Evolutionary conservation across 768 basidiomycete species (phyloP).

Genomic region (Tulasnella sp.): DNA sequence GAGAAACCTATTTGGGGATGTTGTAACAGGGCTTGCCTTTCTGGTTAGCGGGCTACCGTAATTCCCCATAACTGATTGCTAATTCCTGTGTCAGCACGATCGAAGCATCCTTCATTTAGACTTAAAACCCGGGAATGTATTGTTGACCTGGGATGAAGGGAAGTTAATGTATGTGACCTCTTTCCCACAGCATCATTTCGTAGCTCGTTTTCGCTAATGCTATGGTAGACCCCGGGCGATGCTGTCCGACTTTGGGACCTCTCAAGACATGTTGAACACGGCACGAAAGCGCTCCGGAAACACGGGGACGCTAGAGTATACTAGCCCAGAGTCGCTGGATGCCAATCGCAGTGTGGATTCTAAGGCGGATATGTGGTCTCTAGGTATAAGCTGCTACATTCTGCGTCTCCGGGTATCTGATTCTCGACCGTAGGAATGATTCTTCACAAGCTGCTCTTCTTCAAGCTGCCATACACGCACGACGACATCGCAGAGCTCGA

Average conservation of each 20-base stretch:
- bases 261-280: slow-evolving; percentile 75
- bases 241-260: slow-evolving; percentile 93
- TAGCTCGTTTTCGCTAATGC: not conserved
- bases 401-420: not conserved
- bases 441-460: slow-evolving; percentile 85
- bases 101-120: slow-evolving; percentile 86
- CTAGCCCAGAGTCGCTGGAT: slow-evolving; percentile 78
- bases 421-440: slow-evolving; percentile 45
- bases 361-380: slow-evolving; percentile 93
- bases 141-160: slow-evolving; percentile 86
- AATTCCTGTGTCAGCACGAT: slow-evolving; percentile 44
- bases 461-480: slow-evolving; percentile 74
- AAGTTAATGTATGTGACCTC: slow-evolving; percentile 50
- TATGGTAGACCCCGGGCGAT: slow-evolving; percentile 71
- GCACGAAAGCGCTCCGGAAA: slow-evolving; percentile 71
- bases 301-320: slow-evolving; percentile 88
- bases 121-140: slow-evolving; percentile 87
- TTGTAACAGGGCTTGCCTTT: slow-evolving; percentile 79
- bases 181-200: slow-evolving; percentile 14
- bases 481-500: slow-evolving; percentile 64
- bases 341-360: slow-evolving; percentile 62
- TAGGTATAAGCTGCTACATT: slow-evolving; percentile 37
- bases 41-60: slow-evolving; percentile 44
- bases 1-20: slow-evolving; percentile 66
- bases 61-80: not conserved